These are phyloP conservation scores for Phytopythium mirpurense DNA, from an alignment of 352 stramenopile genomes.

Conservation along the genomic window DNA sequence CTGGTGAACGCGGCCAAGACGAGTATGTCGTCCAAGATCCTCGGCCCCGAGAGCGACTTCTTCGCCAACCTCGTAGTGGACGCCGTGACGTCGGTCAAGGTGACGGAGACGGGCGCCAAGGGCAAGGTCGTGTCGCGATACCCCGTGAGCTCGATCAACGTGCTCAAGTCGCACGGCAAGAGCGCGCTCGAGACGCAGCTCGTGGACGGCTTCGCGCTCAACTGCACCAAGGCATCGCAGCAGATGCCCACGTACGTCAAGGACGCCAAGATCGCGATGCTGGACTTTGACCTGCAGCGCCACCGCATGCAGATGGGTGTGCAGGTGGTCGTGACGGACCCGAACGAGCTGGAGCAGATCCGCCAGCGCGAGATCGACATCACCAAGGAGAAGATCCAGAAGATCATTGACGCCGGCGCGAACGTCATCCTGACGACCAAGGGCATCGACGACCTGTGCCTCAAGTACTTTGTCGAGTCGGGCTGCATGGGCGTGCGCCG, in stretches of 20 bases:
- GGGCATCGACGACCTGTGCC: constrained; percentile 98
- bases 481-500: constrained; percentile 95
- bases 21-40: constrained; percentile 99
- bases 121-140: constrained; percentile 90
- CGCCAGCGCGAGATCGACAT: constrained; percentile 99
- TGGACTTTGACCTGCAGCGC: constrained; percentile 99
- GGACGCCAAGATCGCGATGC: constrained; percentile 93
- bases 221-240: constrained; percentile 96
- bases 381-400: constrained; percentile 99
- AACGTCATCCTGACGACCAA: constrained; percentile 99
- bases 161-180: constrained; percentile 96
- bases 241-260: constrained; percentile 97
- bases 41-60: constrained; percentile 96
- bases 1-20: constrained; percentile 98
- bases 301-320: constrained; percentile 98
- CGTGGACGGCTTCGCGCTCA: constrained; percentile 96
- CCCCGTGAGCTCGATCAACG: constrained; percentile 97
- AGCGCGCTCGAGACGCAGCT: constrained; percentile 87
- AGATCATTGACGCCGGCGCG: constrained; percentile 97
- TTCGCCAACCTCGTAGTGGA: constrained; percentile 98
- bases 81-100: constrained; percentile 95
- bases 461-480: constrained; percentile 99
- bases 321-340: constrained; percentile 89
- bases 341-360: constrained; percentile 97
- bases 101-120: constrained; percentile 82